Conservation (phyloP, 163 green algal genomes). For the Chlorella variabilis region DNA sequence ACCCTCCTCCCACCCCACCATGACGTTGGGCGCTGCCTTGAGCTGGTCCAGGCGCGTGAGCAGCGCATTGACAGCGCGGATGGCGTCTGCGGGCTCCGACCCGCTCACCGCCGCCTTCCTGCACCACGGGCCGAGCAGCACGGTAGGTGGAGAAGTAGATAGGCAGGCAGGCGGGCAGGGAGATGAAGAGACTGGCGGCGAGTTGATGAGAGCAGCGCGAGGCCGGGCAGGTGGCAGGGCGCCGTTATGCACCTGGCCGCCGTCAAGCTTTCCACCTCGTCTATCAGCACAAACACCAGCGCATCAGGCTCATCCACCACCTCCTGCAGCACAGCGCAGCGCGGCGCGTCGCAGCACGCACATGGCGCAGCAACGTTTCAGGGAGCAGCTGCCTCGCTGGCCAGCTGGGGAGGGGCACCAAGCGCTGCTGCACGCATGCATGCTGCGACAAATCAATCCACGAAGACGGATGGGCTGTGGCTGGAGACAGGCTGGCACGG, state of each 20-base stretch:
- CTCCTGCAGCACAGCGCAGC: conserved; percentile 57
- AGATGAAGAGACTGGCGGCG: too few relatives aligned
- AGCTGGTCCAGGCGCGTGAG: conserved; percentile 83
- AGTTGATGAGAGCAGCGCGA: too few relatives aligned
- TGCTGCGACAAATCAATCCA: too few relatives aligned
- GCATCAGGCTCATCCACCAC: conserved; percentile 83
- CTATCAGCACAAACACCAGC: conserved; percentile 97
- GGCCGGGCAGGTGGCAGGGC: too few relatives aligned
- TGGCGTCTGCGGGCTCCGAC: conserved; percentile 84
- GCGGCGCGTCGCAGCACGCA: not conserved
- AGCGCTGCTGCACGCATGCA: not conserved
- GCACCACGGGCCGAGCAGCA: too few relatives aligned
- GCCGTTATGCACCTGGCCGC: conserved; percentile 35
- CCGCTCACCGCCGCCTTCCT: conserved; percentile 60
- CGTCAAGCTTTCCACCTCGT: conserved; percentile 79
- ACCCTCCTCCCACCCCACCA: too few relatives aligned
- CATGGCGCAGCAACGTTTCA: not conserved
- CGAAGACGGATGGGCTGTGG: too few relatives aligned
- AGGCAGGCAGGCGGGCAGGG: too few relatives aligned
- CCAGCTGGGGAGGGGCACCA: too few relatives aligned
- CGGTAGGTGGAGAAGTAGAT: too few relatives aligned
- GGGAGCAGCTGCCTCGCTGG: too few relatives aligned
- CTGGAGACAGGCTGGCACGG: conserved; percentile 33
- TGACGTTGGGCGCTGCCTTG: conserved; percentile 48
- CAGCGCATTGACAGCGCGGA: conserved; percentile 94